These are phyloP conservation scores for Penicillium chermesinum DNA, from an alignment of 495 filamentous ascomycete species.

Conservation along the genomic window DNA sequence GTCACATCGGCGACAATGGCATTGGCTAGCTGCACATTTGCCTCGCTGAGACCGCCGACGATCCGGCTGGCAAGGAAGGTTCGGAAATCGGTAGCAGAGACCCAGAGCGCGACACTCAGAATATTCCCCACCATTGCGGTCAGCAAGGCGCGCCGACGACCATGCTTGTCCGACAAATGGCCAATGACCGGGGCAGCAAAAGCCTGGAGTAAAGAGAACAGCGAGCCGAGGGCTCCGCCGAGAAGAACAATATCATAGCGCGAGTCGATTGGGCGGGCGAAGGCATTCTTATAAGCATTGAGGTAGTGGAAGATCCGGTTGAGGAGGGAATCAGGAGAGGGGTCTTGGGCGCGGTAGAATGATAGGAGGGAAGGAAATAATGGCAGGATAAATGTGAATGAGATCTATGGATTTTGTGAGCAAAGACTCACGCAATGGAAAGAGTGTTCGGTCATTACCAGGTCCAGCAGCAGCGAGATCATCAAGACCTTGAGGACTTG, in stretches of 20 bases:
- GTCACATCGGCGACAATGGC: constrained; percentile 97
- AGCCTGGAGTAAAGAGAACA: constrained; percentile 92
- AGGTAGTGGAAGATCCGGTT: constrained; percentile 74
- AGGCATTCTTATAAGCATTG: constrained; percentile 92
- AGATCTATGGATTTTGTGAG: constrained; percentile 51
- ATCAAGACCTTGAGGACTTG: constrained; percentile 77
- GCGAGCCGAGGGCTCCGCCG: constrained; percentile 86
- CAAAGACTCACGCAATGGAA: neutral
- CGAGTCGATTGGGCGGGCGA: constrained; percentile 87
- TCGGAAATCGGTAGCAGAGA: constrained; percentile 85
- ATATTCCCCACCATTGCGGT: constrained; percentile 96
- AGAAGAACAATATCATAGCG: constrained; percentile 96
- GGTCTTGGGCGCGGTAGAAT: constrained; percentile 77
- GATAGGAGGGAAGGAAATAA: constrained; percentile 90
- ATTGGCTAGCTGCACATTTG: constrained; percentile 93
- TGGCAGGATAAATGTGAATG: constrained; percentile 96
- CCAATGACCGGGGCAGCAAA: constrained; percentile 91
- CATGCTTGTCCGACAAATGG: constrained; percentile 79
- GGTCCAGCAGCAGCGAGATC: constrained; percentile 64
- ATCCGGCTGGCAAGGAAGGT: constrained; percentile 90
- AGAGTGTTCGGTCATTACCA: constrained; percentile 44
- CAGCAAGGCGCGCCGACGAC: constrained; percentile 81
- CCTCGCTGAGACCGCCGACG: constrained; percentile 90
- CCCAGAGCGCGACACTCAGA: constrained; percentile 87
- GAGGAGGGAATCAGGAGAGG: constrained; percentile 58